Evolutionary conservation across 179 eudicot species (phyloP), one percentile per base, ranked within the genome.

Genomic region (Gypsophila paniculata): DNA sequence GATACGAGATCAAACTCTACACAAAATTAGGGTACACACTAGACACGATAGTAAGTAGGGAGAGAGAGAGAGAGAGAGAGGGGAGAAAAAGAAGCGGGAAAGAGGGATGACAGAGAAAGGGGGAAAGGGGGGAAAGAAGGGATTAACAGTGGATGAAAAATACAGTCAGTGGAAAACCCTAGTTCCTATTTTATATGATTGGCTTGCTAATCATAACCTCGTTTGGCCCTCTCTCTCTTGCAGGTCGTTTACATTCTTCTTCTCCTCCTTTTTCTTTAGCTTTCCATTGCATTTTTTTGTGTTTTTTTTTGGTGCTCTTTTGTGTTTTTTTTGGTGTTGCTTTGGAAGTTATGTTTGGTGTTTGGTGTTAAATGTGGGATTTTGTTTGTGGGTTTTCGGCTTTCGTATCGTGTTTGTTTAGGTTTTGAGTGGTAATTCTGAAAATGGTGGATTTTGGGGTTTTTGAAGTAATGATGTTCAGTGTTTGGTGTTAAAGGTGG

Each of bases 201-300:
- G 97, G 98, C 81, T 93, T 4, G 90, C 96, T 52, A 93, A 91
- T 62, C 97, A 93, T 82, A 93, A 91, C 77, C 98, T 93, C 71
- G 84, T 93, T 58, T 91, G 97, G 98, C 98, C 97, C 49, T 91
- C 97, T 54, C 97, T 91, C 21, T 93, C 98, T 55, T 91, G 98
- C 91, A 78, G 98, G 98, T 91, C 10, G 25, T 59, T 32, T 51
- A 1, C 4, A 1, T 29, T 29, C 34, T 29, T 29, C 34, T 29
- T 29, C 34, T 29, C 4, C 34, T 18, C 29, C 10, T 63, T 65
- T 65, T 61, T 48, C n/a, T n/a, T n/a, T n/a, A n/a, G 60, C 60
- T 70, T 19, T 65, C 17, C 14, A 14, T 36, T 26, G 10, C 4
- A 4, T n/a, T 66, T 6, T 8, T 48, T 39, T 22, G 44, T 61